Evolutionary conservation across 1,284 basidiomycete species (phyloP), one percentile per base, ranked within the genome.

Genomic region (Trichosporon inkin): DNA sequence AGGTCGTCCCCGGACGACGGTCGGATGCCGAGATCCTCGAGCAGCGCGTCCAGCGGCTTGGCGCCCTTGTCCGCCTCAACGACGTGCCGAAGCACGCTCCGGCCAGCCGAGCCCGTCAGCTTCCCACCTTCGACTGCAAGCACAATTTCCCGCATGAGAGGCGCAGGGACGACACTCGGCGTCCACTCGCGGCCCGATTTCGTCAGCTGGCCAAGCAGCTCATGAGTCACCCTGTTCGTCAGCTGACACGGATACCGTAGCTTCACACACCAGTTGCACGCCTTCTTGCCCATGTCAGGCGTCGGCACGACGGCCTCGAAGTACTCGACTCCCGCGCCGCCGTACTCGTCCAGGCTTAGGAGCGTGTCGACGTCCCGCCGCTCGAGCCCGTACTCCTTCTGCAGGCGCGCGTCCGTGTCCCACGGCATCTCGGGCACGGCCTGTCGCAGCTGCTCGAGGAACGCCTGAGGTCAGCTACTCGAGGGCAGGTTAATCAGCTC

Each of bases 361-460:
- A 96, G 81, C 0, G 91, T 86, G 52, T 91, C 86, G 1, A 85
- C 81, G 60, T 92, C 88, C 28, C 87, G 82, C 16, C 82, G 78
- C 0, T 82, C 82, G 5, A 98, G 76, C 0, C 84, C 84, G 66
- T 83, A 84, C 35, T 79, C 68, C 1, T 59, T 60, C 7, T 82
- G 72, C 3, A 98, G 80, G 2, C 92, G 84, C 0, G 75, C 66
- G 10, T 85, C 83, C 0, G 84, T 88, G 28, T 82, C 82, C 70
- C 83, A 83, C 0, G 93, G 92, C 28, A 97, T 83, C 66, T 90
- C 87, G 0, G 93, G 93, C 70, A 97, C 82, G 0, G 73, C 76
- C 0, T 72, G 66, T n/a, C 79, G 78, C 19, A 92, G 81, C 0
- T 70, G 67, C 0, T 84, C 75, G 14, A 95, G 79, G 61, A 87